These are phyloP conservation scores for Centrapalus pauciflorus DNA, from an alignment of 129 eudicot species.

Conservation along the genomic window DNA sequence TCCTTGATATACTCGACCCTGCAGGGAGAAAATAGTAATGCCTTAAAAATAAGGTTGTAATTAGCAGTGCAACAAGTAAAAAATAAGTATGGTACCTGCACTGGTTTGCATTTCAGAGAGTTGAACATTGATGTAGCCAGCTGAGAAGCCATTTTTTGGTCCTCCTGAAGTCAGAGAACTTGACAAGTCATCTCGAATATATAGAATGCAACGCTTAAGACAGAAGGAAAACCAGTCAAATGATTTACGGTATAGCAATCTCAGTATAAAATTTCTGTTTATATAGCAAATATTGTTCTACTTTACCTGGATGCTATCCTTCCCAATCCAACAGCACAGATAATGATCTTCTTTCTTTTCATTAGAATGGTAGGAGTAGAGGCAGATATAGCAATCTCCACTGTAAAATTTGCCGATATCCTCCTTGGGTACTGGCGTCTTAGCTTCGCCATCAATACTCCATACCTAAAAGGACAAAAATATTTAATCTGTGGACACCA, in stretches of 20 bases:
- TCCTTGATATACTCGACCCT: slow-evolving; percentile 94
- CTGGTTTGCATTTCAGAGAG: slow-evolving; percentile 75
- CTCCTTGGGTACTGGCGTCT: slow-evolving; percentile 68
- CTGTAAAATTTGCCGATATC: slow-evolving; percentile 87
- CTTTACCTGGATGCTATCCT: slow-evolving; percentile 89
- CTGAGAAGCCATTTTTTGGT: slow-evolving; percentile 57
- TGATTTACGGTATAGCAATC: not conserved
- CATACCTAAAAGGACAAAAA: slow-evolving; percentile 54
- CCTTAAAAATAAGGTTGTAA: not conserved
- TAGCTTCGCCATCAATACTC: slow-evolving; percentile 72
- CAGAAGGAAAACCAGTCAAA: not conserved
- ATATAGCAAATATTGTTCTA: not conserved
- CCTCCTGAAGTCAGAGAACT: slow-evolving; percentile 54
- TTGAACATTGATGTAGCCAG: slow-evolving; percentile 69
- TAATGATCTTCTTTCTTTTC: slow-evolving; percentile 86
- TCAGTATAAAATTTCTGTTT: not conserved
- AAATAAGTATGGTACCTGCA: slow-evolving; percentile 45
- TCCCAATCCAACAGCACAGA: slow-evolving; percentile 92
- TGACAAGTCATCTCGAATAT: not conserved
- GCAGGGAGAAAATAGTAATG: slow-evolving; percentile 16
- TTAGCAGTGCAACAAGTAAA: not conserved
- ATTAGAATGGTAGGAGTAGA: slow-evolving; percentile 72
- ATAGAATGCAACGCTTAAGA: not conserved
- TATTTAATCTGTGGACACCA: slow-evolving; percentile 2
- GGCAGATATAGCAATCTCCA: slow-evolving; percentile 94